These are phyloP conservation scores for Lyophyllum shimeji DNA, from an alignment of 768 basidiomycete species.

Conservation along the genomic window DNA sequence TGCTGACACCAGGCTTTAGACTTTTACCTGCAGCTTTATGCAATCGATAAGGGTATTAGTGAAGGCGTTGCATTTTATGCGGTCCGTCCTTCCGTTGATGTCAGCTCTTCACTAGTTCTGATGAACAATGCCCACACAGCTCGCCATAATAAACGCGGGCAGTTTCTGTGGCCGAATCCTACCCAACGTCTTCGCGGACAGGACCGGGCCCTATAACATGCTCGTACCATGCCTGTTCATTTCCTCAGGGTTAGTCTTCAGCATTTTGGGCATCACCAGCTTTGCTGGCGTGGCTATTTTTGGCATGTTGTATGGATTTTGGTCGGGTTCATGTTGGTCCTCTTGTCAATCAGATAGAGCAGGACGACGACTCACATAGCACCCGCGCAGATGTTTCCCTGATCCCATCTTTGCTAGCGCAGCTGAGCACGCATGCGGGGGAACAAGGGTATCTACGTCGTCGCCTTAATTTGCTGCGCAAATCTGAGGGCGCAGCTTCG, in stretches of 20 bases:
- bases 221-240: slow-evolving; percentile 42
- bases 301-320: slow-evolving; percentile 43
- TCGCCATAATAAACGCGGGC: slow-evolving; percentile 53
- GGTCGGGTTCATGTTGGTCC: too few relatives aligned
- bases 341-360: too few relatives aligned
- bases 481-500: too few relatives aligned
- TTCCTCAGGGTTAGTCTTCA: slow-evolving; percentile 43
- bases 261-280: slow-evolving; percentile 40
- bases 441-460: slow-evolving; percentile 5
- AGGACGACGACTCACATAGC: too few relatives aligned
- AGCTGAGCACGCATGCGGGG: not conserved
- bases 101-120: not conserved
- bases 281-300: slow-evolving; percentile 40
- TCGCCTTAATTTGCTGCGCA: not conserved
- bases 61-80: slow-evolving; percentile 44
- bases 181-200: slow-evolving; percentile 55
- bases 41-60: slow-evolving; percentile 40
- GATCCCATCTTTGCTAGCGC: slow-evolving; percentile 30
- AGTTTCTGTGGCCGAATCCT: slow-evolving; percentile 54
- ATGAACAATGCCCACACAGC: slow-evolving; percentile 24
- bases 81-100: slow-evolving; percentile 28
- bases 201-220: slow-evolving; percentile 49
- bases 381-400: slow-evolving; percentile 36
- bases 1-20: slow-evolving; percentile 26
- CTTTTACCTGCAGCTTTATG: slow-evolving; percentile 56